Evolutionary conservation across 495 filamentous ascomycete species (phyloP).

Genomic region (Penicillium arizonense): DNA sequence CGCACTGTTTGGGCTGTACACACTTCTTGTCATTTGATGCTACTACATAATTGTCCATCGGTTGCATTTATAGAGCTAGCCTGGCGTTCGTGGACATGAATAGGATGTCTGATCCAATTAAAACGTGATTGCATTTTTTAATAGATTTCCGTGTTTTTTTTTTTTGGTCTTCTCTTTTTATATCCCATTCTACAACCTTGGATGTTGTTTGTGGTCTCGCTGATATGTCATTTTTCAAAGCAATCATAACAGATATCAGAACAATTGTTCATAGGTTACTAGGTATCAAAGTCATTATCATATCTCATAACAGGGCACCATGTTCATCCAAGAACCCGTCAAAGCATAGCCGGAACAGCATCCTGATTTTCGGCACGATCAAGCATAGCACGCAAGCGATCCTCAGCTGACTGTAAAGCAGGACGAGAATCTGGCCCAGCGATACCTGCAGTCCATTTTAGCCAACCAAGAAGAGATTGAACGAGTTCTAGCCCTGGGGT

Average conservation of each 20-base stretch:
- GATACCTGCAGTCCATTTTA: conserved; percentile 24
- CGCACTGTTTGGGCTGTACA: conserved; percentile 16
- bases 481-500: conserved; percentile 21
- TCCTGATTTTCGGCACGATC: conserved; percentile 16
- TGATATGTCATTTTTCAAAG: too few relatives aligned
- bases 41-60: conserved; percentile 19
- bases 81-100: conserved; percentile 21
- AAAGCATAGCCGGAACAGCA: background rate
- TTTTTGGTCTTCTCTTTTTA: too few relatives aligned
- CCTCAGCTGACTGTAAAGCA: conserved; percentile 35
- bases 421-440: conserved; percentile 16
- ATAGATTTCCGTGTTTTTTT: background rate
- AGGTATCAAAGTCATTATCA: conserved; percentile 9
- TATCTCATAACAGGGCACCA: conserved; percentile 7
- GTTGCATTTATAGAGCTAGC: conserved; percentile 24
- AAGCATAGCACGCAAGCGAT: conserved; percentile 38
- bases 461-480: conserved; percentile 39
- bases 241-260: too few relatives aligned
- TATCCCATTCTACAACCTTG: too few relatives aligned
- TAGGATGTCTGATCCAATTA: background rate
- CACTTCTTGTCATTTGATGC: conserved; percentile 11
- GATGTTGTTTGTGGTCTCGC: too few relatives aligned
- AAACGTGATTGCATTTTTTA: background rate
- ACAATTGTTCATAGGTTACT: background rate
- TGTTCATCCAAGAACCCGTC: background rate